Evolutionary conservation across 257 asterid genomes (phyloP).

Genomic region (Penstemon eatonii): DNA sequence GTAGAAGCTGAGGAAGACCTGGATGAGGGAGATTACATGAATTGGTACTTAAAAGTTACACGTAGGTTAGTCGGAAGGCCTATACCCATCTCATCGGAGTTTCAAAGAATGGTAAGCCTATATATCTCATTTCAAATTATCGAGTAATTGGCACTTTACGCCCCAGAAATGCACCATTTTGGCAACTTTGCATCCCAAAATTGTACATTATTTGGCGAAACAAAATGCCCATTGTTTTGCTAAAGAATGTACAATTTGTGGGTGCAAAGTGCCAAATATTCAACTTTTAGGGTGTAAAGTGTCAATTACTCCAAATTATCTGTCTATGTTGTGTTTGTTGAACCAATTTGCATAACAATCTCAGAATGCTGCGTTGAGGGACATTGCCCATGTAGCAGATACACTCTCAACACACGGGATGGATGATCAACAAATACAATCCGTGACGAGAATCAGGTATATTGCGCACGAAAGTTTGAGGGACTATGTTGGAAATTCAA

Average conservation of each 20-base stretch:
- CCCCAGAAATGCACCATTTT: too few relatives aligned
- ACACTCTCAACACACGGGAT: constrained; percentile 77
- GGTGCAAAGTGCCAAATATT: too few relatives aligned
- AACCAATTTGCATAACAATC: constrained; percentile 29
- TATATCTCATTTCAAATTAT: neutral
- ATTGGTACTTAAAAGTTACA: constrained; percentile 73
- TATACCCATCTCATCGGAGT: constrained; percentile 86
- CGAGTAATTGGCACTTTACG: neutral
- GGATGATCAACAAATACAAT: constrained; percentile 80
- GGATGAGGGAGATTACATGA: constrained; percentile 84
- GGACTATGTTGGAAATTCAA: constrained; percentile 57
- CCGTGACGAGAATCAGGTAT: constrained; percentile 64
- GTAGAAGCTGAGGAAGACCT: constrained; percentile 85
- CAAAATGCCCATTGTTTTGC: too few relatives aligned
- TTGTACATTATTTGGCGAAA: too few relatives aligned
- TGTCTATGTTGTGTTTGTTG: too few relatives aligned
- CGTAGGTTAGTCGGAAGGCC: constrained; percentile 91
- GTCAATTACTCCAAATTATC: too few relatives aligned
- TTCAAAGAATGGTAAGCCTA: constrained; percentile 75
- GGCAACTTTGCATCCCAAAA: too few relatives aligned
- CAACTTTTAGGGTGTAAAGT: too few relatives aligned
- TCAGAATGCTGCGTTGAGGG: constrained; percentile 80
- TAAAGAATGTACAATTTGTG: too few relatives aligned
- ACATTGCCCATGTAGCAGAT: constrained; percentile 73
- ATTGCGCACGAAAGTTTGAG: constrained; percentile 76